Evolutionary conservation across 2,329 filamentous ascomycete species (phyloP), one percentile per base, ranked within the genome.

Genomic region (Penicillium verrucosum): DNA sequence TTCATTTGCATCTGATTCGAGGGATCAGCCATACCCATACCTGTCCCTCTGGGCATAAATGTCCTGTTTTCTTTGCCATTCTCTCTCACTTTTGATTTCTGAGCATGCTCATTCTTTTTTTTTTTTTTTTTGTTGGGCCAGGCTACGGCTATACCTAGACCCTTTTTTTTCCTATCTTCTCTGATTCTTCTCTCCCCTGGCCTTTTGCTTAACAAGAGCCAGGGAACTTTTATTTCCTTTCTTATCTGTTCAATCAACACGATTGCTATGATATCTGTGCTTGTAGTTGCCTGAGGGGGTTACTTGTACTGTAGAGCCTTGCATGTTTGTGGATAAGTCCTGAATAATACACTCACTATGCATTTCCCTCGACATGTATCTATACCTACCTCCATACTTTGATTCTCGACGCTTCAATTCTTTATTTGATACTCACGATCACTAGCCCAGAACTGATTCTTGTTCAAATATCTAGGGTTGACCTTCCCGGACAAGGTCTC

Each of bases 231-330:
- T 52, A 46, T 52, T 56, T 56, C 48, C 44, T 60, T 63, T 61
- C 53, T 52, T 52, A 56, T 48, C 58, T 51, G 48, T 54, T 61
- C 63, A 61, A 61, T 60, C 65, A 60, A 60, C 60, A 64, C 63
- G 69, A 66, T 66, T 68, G 66, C 61, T 57, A 70, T 67, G 70
- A 71, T 70, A 71, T 65, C 69, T 70, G 62, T 68, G 65, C 66
- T 64, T 61, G 63, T 70, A 46, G 21, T 46, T 34, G 29, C 30
- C 25, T 36, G 14, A 25, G 12, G 23, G 12, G n/a, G 12, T 2
- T 34, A n/a, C 1, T 11, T 32, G 23, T 11, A 45, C 21, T 45
- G 44, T 46, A 46, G 14, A 23, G 16, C 21, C 6, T 32, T 16
- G 27, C n/a, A 21, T 11, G 10, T n/a, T 37, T 5, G n/a, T 37